phyloP scores from a whole-genome alignment of 257 asterid genomes.

The Avicennia marina region DNA sequence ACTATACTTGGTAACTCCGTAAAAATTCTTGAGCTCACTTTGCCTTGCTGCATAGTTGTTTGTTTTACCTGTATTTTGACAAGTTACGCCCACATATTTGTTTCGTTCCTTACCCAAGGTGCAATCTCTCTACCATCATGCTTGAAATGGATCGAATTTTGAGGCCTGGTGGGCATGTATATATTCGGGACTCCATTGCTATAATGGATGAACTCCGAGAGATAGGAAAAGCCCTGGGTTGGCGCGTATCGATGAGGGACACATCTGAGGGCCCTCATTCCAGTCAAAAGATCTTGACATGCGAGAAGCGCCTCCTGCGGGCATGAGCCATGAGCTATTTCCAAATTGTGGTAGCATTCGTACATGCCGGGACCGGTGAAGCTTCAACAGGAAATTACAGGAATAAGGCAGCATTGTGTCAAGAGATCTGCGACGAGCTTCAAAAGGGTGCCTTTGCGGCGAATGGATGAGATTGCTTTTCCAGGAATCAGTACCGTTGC shows the following conservation, averaged over 20 bases:
- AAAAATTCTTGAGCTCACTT: too few relatives aligned
- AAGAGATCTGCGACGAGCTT: too few relatives aligned
- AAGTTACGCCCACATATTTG: not conserved
- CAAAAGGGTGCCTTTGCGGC: too few relatives aligned
- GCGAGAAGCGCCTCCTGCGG: conserved; percentile 52
- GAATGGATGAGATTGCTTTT: too few relatives aligned
- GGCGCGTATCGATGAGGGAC: conserved; percentile 66
- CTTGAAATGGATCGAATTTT: conserved; percentile 91
- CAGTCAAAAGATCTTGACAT: conserved; percentile 60
- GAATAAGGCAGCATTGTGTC: too few relatives aligned
- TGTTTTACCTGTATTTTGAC: too few relatives aligned
- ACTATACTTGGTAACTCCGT: too few relatives aligned
- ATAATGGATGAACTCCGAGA: conserved; percentile 75
- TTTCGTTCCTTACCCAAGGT: conserved; percentile 38
- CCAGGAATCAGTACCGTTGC: too few relatives aligned
- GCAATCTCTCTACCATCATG: conserved; percentile 77
- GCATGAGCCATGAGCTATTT: not conserved
- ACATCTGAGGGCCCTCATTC: conserved; percentile 91
- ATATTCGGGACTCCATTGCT: conserved; percentile 57
- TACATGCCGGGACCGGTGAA: too few relatives aligned
- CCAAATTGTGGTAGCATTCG: too few relatives aligned
- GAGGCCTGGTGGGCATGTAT: conserved; percentile 84
- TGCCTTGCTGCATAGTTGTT: too few relatives aligned
- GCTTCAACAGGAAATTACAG: too few relatives aligned
- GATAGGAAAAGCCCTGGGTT: conserved; percentile 70